Evolutionary conservation across 2,329 filamentous ascomycete species (phyloP).

Genomic region (Aspergillus aculeatus): DNA sequence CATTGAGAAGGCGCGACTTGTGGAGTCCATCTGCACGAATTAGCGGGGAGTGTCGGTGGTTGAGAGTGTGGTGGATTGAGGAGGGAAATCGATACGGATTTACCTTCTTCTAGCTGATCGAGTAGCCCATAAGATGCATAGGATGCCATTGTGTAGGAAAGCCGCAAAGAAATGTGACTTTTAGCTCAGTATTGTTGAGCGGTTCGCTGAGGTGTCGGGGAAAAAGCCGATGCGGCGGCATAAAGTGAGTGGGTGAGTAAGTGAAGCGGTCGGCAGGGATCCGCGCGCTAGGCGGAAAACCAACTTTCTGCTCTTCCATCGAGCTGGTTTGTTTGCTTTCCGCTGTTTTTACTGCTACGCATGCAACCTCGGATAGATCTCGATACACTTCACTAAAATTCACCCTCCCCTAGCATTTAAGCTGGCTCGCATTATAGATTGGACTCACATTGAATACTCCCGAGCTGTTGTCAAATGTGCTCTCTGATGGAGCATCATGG

Average conservation of each 20-base stretch:
- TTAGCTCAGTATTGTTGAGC: not conserved
- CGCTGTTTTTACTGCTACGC: no score
- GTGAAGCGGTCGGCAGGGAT: constrained; percentile 17
- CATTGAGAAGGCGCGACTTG: constrained; percentile 78
- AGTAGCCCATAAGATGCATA: constrained; percentile 67
- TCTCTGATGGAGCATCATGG: no score
- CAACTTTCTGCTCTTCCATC: no score
- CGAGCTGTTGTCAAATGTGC: no score
- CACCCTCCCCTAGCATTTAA: no score
- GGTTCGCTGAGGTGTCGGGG: not conserved
- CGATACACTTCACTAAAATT: no score
- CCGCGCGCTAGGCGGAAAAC: constrained; percentile 17
- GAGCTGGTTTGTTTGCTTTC: no score
- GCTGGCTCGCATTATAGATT: no score
- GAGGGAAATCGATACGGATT: constrained; percentile 4
- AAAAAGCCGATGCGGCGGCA: not conserved
- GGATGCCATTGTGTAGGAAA: constrained; percentile 46
- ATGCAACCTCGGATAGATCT: no score
- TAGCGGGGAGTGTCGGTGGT: constrained; percentile 16
- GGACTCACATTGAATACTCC: no score
- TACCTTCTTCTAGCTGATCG: constrained; percentile 64
- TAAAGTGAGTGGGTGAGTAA: not conserved
- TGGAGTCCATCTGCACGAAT: constrained; percentile 69
- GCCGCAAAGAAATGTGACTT: not conserved
- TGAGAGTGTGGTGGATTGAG: constrained; percentile 1